Evolutionary conservation across 2,329 filamentous ascomycete genomes (phyloP).

Genomic region (Neopestalotiopsis sp.): DNA sequence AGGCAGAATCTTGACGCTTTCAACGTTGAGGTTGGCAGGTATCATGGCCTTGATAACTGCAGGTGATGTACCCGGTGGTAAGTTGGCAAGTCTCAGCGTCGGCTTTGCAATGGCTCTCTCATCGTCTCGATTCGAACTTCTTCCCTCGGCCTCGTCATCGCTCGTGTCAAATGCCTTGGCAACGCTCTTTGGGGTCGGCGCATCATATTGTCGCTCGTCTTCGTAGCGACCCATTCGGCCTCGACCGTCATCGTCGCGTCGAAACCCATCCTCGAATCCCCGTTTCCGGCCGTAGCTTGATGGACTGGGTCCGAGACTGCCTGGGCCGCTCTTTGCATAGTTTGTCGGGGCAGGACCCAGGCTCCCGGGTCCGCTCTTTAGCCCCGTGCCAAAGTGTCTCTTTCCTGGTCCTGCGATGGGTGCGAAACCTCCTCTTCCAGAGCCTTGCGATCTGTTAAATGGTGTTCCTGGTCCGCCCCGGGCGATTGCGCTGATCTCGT

Average conservation of each 20-base stretch:
- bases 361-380: conserved; percentile 67
- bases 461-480: conserved; percentile 33
- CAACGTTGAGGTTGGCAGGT: conserved; percentile 66
- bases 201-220: conserved; percentile 26
- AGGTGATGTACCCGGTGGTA: conserved; percentile 65
- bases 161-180: conserved; percentile 76
- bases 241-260: conserved; percentile 37
- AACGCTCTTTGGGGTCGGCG: conserved; percentile 59
- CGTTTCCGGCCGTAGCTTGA: conserved; percentile 59
- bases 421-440: conserved; percentile 30
- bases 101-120: conserved; percentile 67
- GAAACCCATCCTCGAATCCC: conserved; percentile 52
- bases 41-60: conserved; percentile 65
- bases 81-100: conserved; percentile 63
- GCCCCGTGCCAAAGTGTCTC: conserved; percentile 69
- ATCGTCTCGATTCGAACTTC: conserved; percentile 52
- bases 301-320: conserved; percentile 62
- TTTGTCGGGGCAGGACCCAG: conserved; percentile 58
- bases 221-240: conserved; percentile 45
- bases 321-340: conserved; percentile 64
- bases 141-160: conserved; percentile 57
- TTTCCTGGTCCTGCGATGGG: conserved; percentile 47
- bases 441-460: conserved; percentile 31
- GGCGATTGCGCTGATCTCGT: conserved; percentile 22
- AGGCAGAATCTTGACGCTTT: conserved; percentile 74